Evolutionary conservation across 2,329 filamentous ascomycete genomes (phyloP).

Genomic region (Penicillium sp.): DNA sequence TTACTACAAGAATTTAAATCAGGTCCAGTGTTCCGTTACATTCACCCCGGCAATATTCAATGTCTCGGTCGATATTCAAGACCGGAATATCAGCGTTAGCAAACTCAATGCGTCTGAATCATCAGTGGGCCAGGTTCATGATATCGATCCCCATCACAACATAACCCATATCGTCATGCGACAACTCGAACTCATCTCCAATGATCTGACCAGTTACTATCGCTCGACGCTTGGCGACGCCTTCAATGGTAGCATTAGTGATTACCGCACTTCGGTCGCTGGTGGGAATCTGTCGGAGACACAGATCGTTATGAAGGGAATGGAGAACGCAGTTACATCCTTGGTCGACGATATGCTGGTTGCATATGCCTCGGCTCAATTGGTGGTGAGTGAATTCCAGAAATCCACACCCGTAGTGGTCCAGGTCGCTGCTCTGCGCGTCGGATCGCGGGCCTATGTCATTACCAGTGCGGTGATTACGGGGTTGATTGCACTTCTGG

Average conservation of each 20-base stretch:
- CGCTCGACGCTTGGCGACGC: slow-evolving; percentile 7
- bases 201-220: slow-evolving; percentile 8
- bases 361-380: slow-evolving; percentile 8
- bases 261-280: slow-evolving; percentile 4
- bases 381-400: neutral
- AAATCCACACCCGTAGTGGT: neutral
- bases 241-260: slow-evolving; percentile 13
- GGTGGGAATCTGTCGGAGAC: neutral
- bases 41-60: neutral
- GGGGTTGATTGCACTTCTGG: neutral
- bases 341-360: slow-evolving; percentile 8
- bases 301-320: slow-evolving; percentile 4
- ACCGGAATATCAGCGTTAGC: slow-evolving; percentile 2
- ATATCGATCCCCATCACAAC: slow-evolving; percentile 6
- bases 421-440: neutral
- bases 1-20: too few species aligned
- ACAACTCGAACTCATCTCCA: slow-evolving; percentile 9
- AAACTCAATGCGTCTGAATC: neutral
- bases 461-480: neutral
- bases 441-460: slow-evolving; percentile 3
- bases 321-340: slow-evolving; percentile 6
- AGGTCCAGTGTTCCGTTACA: too few species aligned
- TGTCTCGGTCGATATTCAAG: slow-evolving; percentile 1
- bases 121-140: neutral
- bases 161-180: slow-evolving; percentile 7